These are phyloP conservation scores for Aureobasidium sp. DNA, from an alignment of 2,329 filamentous ascomycete species.

Conservation along the genomic window DNA sequence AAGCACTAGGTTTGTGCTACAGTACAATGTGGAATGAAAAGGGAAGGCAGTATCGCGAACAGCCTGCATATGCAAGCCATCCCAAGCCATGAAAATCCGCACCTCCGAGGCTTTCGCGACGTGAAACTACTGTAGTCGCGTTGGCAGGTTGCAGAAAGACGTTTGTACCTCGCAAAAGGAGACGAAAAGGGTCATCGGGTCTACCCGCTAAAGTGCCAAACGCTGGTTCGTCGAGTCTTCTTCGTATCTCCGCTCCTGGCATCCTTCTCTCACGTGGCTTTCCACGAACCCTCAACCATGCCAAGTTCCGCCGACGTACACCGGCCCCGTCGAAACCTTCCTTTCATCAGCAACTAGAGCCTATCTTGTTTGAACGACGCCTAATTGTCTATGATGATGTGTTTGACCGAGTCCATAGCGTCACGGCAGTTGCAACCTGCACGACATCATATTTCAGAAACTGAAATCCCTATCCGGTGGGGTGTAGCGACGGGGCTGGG, in stretches of 20 bases:
- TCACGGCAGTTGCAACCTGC: neutral
- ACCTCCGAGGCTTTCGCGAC: neutral
- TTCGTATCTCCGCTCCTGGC: neutral
- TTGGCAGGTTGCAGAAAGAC: neutral
- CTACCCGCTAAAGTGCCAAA: neutral
- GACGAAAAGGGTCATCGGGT: neutral
- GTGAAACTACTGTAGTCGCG: neutral
- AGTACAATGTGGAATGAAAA: neutral
- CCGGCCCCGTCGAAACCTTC: neutral
- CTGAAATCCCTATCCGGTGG: neutral
- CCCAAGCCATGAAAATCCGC: neutral
- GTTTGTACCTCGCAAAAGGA: neutral
- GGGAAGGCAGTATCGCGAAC: neutral
- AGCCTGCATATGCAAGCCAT: neutral
- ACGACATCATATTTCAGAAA: neutral
- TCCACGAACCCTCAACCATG: neutral
- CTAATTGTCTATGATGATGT: neutral
- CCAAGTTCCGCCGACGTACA: neutral
- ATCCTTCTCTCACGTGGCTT: neutral
- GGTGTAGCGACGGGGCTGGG: neutral
- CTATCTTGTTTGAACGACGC: neutral
- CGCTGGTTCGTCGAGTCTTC: neutral
- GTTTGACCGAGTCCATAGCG: neutral
- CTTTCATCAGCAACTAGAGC: too few species aligned
- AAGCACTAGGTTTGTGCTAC: neutral